Percentiles rank a stretch among this genome's conserved stretches.
These are phyloP conservation scores for Sugiyamaella neomexicana DNA, from an alignment of 1,139 yeast species.

Conservation along the genomic window DNA sequence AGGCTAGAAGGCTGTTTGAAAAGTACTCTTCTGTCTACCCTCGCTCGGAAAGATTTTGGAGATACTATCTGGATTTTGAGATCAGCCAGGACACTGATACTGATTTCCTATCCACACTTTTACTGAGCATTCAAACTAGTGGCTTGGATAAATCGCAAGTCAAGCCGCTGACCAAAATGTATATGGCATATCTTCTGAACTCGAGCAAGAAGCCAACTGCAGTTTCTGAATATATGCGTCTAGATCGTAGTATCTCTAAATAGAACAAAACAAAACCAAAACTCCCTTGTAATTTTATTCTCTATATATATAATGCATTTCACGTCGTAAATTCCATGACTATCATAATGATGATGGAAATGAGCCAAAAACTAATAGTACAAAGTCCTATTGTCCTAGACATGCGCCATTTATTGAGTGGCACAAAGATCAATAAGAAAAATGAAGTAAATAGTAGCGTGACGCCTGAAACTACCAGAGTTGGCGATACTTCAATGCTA, in stretches of 20 bases:
- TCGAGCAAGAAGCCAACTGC: conserved; percentile 16
- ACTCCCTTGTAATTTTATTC: background rate
- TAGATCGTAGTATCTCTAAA: conserved; percentile 15
- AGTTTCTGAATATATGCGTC: conserved; percentile 11
- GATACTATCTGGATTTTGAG: conserved; percentile 38
- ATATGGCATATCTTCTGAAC: conserved; percentile 36
- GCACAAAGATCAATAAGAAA: conserved; percentile 55
- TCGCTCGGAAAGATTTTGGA: conserved; percentile 38
- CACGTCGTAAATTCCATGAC: conserved; percentile 28
- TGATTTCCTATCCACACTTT: conserved; percentile 2
- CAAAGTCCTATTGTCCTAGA: conserved; percentile 56
- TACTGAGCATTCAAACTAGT: conserved; percentile 8
- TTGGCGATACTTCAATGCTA: conserved; percentile 47
- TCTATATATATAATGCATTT: background rate
- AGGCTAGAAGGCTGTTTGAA: conserved; percentile 32
- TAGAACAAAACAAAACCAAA: too few relatives aligned
- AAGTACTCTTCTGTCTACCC: conserved; percentile 28
- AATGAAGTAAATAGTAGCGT: conserved; percentile 57
- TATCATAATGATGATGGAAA: conserved; percentile 41
- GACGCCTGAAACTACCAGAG: conserved; percentile 52
- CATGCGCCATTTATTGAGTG: conserved; percentile 65
- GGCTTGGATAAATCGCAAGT: conserved; percentile 32
- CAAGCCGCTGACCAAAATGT: conserved; percentile 38
- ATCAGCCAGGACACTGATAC: conserved; percentile 20
- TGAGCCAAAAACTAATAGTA: conserved; percentile 57